Evolutionary conservation across 2,329 filamentous ascomycete genomes (phyloP).

Genomic region (Graphilbum fragrans): DNA sequence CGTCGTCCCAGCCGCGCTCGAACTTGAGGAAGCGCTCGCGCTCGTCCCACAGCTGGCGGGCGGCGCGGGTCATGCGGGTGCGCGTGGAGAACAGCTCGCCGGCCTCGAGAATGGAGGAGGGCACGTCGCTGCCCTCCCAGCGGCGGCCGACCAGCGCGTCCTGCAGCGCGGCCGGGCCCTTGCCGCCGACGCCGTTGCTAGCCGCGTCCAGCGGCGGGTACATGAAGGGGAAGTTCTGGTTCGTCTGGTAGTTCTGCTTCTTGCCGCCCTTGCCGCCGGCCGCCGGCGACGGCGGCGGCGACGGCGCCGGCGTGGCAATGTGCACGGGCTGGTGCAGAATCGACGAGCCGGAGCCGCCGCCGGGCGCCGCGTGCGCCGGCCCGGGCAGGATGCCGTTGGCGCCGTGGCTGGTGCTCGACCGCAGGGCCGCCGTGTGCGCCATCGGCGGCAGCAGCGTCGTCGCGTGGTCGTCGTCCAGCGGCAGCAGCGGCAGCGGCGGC

Average conservation of each 20-base stretch:
- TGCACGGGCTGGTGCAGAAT: constrained; percentile 95
- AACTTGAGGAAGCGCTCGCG: constrained; percentile 84
- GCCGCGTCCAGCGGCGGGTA: constrained; percentile 85
- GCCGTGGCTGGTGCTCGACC: constrained; percentile 27
- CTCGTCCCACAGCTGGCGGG: constrained; percentile 90
- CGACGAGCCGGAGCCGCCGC: constrained; percentile 40
- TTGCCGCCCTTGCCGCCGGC: constrained; percentile 88
- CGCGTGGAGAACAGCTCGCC: constrained; percentile 82
- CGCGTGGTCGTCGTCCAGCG: constrained; percentile 79
- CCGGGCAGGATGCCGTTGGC: constrained; percentile 49
- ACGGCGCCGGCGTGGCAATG: constrained; percentile 95
- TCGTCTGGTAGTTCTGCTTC: constrained; percentile 99
- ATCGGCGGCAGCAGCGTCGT: constrained; percentile 82
- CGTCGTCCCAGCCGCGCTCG: constrained; percentile 73
- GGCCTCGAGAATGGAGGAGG: constrained; percentile 87
- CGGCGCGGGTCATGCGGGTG: constrained; percentile 82
- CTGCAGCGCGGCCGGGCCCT: constrained; percentile 70
- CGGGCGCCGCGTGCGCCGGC: constrained; percentile 28
- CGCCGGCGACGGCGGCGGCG: constrained; percentile 79
- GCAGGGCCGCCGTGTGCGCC: constrained; percentile 22
- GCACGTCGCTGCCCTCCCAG: constrained; percentile 92
- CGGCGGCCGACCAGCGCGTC: constrained; percentile 67
- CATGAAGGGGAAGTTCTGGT: constrained; percentile 96
- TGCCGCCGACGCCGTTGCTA: constrained; percentile 84
- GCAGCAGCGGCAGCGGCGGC: constrained; percentile 70